Conservation (phyloP, 495 filamentous ascomycete species). For the Tuber magnatum region DNA sequence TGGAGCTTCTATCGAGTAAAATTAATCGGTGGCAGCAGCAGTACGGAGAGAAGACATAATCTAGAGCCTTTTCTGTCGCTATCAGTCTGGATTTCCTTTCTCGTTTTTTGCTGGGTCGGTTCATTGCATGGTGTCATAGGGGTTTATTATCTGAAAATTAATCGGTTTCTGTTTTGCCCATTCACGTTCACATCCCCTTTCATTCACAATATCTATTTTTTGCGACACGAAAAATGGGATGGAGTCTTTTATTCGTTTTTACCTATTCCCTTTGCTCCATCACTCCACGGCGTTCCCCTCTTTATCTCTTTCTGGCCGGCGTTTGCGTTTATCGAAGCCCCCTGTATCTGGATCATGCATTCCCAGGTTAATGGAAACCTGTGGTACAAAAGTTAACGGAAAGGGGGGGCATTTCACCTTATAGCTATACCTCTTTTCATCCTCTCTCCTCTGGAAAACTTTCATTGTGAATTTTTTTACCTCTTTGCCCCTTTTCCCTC, state of each 20-base stretch:
- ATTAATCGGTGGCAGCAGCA: constrained; percentile 41
- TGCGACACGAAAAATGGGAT: not conserved
- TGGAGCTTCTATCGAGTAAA: constrained; percentile 40
- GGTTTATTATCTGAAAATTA: constrained; percentile 9
- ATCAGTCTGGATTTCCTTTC: not conserved
- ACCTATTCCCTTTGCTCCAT: not conserved
- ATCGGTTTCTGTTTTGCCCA: constrained; percentile 7
- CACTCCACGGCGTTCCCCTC: not conserved
- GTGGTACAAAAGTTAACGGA: not conserved
- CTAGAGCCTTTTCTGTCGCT: not conserved
- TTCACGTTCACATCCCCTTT: constrained; percentile 2
- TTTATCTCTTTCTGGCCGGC: not conserved
- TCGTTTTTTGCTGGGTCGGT: not conserved
- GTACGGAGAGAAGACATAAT: constrained; percentile 36
- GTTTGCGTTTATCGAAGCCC: constrained; percentile 1
- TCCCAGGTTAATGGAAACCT: constrained; percentile 1
- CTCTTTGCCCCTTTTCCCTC: not conserved
- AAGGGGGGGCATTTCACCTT: not conserved
- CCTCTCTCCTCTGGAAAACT: not conserved
- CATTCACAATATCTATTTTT: constrained; percentile 5
- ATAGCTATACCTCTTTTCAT: not conserved
- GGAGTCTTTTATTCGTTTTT: not conserved
- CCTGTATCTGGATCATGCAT: constrained; percentile 3
- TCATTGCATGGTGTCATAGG: not conserved
- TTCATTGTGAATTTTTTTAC: constrained; percentile 4